These are phyloP conservation scores for Colletotrichum brevisporum DNA, from an alignment of 2,329 filamentous ascomycete genomes.

Conservation along the genomic window DNA sequence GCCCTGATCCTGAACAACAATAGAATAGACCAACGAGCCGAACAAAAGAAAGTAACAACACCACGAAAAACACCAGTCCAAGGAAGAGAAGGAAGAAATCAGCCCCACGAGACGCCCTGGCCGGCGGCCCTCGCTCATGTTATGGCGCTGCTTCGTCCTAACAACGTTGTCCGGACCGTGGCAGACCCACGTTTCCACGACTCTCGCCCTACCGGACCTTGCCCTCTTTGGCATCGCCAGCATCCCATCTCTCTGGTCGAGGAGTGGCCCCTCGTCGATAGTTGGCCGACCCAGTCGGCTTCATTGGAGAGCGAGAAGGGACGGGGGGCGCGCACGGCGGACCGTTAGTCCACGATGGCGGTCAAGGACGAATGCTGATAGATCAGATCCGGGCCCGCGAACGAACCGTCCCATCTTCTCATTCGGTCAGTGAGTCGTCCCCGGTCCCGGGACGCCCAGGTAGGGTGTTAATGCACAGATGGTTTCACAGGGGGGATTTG, in stretches of 20 bases:
- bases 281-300: conserved; percentile 11
- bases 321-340: conserved; percentile 14
- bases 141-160: conserved; percentile 31
- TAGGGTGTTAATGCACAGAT: conserved; percentile 26
- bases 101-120: neutral
- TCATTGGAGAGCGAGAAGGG: conserved; percentile 1
- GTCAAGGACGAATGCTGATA: neutral
- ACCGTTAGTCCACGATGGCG: conserved; percentile 2
- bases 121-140: conserved; percentile 24
- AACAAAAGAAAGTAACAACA: conserved; percentile 1
- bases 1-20: conserved; percentile 3
- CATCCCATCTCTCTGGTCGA: conserved; percentile 3
- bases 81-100: neutral
- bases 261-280: neutral
- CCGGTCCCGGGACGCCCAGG: neutral
- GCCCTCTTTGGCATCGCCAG: conserved; percentile 13
- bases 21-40: neutral
- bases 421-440: conserved; percentile 27
- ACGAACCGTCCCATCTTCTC: conserved; percentile 33
- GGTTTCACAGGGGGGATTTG: conserved; percentile 36
- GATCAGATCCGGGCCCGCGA: conserved; percentile 31
- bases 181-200: conserved; percentile 12
- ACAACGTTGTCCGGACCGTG: neutral
- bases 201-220: conserved; percentile 16
- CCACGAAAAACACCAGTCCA: neutral